A percentile compares a stretch with the other conserved stretches of the same genome.
These are phyloP conservation scores for Aspergillus versicolor DNA, from an alignment of 2,329 filamentous ascomycete genomes.

Conservation along the genomic window DNA sequence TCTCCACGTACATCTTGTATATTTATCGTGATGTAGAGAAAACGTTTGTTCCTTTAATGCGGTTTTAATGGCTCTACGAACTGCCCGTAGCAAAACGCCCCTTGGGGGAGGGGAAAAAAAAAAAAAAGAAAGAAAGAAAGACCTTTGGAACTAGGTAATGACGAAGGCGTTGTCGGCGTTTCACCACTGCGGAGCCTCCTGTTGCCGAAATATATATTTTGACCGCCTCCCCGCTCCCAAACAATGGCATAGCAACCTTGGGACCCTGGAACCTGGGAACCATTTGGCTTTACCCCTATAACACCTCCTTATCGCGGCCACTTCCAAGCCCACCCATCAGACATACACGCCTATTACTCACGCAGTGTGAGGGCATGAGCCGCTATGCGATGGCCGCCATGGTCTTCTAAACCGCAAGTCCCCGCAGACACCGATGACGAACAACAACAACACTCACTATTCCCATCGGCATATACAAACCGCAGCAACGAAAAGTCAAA, in stretches of 20 bases:
- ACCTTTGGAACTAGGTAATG: not conserved
- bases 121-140: too few relatives aligned
- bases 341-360: not conserved
- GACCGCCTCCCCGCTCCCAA: not conserved
- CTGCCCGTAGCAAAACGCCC: too few relatives aligned
- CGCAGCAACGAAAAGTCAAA: conserved; percentile 12
- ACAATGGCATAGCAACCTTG: not conserved
- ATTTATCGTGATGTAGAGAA: conserved; percentile 18
- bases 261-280: not conserved
- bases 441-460: conserved; percentile 18
- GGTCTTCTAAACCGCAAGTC: conserved; percentile 39
- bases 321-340: not conserved
- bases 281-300: not conserved
- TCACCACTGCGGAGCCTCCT: not conserved
- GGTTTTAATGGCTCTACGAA: too few relatives aligned
- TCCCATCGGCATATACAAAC: conserved; percentile 2
- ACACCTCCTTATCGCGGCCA: too few relatives aligned
- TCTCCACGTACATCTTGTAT: conserved; percentile 13
- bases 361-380: conserved; percentile 25
- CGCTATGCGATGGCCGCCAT: conserved; percentile 52
- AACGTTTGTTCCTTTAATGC: not conserved
- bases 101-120: too few relatives aligned
- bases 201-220: conserved; percentile 5
- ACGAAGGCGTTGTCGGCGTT: not conserved
- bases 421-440: conserved; percentile 21